Percentiles rank a stretch among this genome's conserved stretches.
These are phyloP conservation scores for Debaryomyces prosopidis DNA, from an alignment of 805 yeast species.

Conservation along the genomic window DNA sequence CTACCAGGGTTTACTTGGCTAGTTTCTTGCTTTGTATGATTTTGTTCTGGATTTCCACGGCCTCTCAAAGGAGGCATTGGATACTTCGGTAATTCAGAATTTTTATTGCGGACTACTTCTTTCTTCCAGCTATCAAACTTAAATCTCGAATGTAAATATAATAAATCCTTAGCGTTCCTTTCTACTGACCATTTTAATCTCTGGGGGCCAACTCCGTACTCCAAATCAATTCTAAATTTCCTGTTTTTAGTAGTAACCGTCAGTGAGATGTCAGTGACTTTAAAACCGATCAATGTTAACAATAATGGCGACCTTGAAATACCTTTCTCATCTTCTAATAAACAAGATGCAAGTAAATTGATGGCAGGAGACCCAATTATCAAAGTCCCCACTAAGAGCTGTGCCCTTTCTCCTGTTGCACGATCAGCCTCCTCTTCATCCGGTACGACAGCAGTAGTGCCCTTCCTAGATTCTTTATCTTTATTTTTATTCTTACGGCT, in stretches of 20 bases:
- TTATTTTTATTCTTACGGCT: constrained; percentile 22
- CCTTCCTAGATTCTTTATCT: constrained; percentile 20
- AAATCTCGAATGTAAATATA: constrained; percentile 68
- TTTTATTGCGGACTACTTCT: constrained; percentile 31
- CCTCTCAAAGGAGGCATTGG: constrained; percentile 41
- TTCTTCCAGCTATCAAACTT: constrained; percentile 46
- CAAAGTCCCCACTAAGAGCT: constrained; percentile 41
- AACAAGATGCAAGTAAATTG: constrained; percentile 69
- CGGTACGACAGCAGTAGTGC: constrained; percentile 12
- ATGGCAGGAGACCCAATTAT: constrained; percentile 73
- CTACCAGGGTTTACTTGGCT: not conserved
- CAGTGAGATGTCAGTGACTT: constrained; percentile 52
- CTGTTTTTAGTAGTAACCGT: constrained; percentile 39
- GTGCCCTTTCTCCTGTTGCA: constrained; percentile 39
- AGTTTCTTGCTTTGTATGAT: not conserved
- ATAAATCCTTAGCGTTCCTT: constrained; percentile 70
- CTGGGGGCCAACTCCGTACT: constrained; percentile 85
- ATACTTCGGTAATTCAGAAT: constrained; percentile 45
- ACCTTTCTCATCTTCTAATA: constrained; percentile 75
- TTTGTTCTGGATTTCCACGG: not conserved
- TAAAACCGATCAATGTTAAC: constrained; percentile 68
- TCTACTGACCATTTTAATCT: constrained; percentile 78
- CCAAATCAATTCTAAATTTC: constrained; percentile 69
- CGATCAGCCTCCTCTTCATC: constrained; percentile 22
- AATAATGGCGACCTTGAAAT: constrained; percentile 80